phyloP scores from a whole-genome alignment of 78 protist species.

The Guillardia theta region DNA sequence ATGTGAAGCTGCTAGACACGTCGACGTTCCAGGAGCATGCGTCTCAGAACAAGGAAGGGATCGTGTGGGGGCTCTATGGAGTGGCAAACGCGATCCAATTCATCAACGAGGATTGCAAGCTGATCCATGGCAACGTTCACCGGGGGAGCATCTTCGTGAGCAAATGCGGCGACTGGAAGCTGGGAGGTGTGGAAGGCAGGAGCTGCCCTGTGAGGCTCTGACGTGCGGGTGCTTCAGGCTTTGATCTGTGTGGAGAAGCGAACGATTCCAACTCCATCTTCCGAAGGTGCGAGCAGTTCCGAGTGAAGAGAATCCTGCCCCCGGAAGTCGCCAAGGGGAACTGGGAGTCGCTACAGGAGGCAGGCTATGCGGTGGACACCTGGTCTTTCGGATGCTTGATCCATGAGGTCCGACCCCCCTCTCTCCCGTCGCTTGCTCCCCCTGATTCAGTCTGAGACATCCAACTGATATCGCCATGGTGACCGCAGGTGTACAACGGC shows the following conservation, averaged over 20 bases:
- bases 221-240: no score
- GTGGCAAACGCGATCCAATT: background rate
- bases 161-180: constrained; percentile 54
- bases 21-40: background rate
- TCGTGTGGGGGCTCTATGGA: background rate
- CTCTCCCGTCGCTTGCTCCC: background rate
- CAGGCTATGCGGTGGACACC: background rate
- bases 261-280: no score
- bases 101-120: constrained; percentile 34
- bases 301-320: background rate
- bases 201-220: no score
- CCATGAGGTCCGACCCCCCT: background rate
- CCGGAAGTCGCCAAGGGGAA: background rate
- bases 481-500: background rate
- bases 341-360: background rate
- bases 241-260: no score
- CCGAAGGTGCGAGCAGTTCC: background rate
- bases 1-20: background rate
- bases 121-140: constrained; percentile 38
- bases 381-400: background rate
- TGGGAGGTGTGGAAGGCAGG: constrained; percentile 48
- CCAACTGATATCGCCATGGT: background rate
- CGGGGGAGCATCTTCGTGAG: background rate
- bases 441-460: background rate
- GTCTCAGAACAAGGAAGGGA: background rate